A percentile compares a stretch with the other conserved stretches of the same genome.
Evolutionary conservation across 164 flowering plant genomes (phyloP).

Genomic region (Umbilicus rupestris): DNA sequence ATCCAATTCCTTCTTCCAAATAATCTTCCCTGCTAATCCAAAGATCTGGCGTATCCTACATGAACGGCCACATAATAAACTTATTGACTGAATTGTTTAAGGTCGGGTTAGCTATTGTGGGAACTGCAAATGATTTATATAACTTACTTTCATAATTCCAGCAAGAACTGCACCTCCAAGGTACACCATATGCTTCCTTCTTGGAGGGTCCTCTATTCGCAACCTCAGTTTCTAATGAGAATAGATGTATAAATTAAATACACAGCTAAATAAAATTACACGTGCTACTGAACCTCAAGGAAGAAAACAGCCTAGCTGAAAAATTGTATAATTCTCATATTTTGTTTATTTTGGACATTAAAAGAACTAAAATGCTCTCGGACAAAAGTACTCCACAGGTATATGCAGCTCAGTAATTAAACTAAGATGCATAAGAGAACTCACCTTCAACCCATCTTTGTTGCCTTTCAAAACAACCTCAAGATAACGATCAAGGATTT

Average conservation of each 20-base stretch:
- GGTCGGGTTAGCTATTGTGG: too few relatives aligned
- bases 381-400: too few relatives aligned
- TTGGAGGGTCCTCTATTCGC: conserved; percentile 91
- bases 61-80: background rate
- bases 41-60: conserved; percentile 95
- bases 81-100: too few relatives aligned
- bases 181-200: conserved; percentile 99
- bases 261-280: background rate
- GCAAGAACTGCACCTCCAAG: conserved; percentile 99
- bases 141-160: too few relatives aligned
- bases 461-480: conserved; percentile 91
- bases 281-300: background rate
- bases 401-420: too few relatives aligned
- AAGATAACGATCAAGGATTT: conserved; percentile 86
- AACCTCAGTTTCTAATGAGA: conserved; percentile 58
- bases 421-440: conserved; percentile 6
- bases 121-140: too few relatives aligned
- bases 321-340: too few relatives aligned
- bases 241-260: background rate
- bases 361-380: too few relatives aligned
- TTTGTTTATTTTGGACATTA: too few relatives aligned
- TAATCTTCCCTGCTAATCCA: conserved; percentile 93
- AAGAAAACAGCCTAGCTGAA: too few relatives aligned
- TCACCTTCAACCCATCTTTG: conserved; percentile 92
- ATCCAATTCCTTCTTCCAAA: conserved; percentile 76